Conservation (phyloP, 2,329 filamentous ascomycete species). For the Ophiostoma ulmi region DNA sequence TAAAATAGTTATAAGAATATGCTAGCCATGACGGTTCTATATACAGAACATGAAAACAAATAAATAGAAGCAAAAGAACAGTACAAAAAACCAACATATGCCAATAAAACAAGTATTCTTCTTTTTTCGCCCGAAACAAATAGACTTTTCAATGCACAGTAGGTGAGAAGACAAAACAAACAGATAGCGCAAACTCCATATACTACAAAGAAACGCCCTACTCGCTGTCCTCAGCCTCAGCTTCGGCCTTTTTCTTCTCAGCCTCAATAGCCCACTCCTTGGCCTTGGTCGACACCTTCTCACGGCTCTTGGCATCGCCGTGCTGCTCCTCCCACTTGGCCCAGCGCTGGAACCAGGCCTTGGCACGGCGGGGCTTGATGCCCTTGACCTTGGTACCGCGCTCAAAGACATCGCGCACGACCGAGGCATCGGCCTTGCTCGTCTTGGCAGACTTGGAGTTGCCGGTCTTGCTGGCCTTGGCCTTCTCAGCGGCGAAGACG, state of each 20-base stretch:
- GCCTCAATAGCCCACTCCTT: constrained; percentile 60
- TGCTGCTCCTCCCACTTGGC: constrained; percentile 75
- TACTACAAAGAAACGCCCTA: constrained; percentile 16
- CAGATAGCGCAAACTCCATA: not conserved
- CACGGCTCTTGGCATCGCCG: constrained; percentile 64
- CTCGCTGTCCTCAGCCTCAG: constrained; percentile 29
- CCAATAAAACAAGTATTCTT: not conserved
- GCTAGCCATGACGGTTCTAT: constrained; percentile 2
- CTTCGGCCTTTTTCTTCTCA: constrained; percentile 36
- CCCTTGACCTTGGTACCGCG: constrained; percentile 63
- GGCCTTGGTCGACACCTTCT: constrained; percentile 65
- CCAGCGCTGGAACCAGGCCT: constrained; percentile 90
- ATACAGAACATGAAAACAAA: constrained; percentile 12
- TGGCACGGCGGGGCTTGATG: constrained; percentile 76
- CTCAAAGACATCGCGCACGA: constrained; percentile 74
- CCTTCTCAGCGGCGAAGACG: constrained; percentile 44
- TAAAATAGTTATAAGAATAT: not conserved
- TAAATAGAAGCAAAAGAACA: constrained; percentile 7
- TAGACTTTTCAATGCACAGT: constrained; percentile 4
- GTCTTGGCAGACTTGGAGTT: constrained; percentile 43
- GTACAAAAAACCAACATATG: not conserved
- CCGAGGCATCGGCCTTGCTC: constrained; percentile 40
- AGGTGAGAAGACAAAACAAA: not conserved
- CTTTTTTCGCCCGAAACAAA: constrained; percentile 9
- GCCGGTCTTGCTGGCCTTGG: constrained; percentile 38